Evolutionary conservation across 805 yeast species (phyloP), one percentile per base, ranked within the genome.

Genomic region (Schizosaccharomyces osmophilus): DNA sequence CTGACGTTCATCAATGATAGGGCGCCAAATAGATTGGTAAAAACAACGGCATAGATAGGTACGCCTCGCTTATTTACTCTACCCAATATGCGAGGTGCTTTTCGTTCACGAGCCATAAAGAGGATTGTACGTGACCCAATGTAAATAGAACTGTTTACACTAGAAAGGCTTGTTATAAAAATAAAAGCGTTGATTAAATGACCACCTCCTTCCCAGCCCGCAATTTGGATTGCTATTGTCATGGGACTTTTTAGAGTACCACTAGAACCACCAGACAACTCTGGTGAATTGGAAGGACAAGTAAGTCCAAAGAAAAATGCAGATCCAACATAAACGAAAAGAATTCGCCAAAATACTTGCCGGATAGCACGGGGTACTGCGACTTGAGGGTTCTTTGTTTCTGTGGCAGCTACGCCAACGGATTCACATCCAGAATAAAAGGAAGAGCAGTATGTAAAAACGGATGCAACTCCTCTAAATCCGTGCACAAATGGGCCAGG

Each of bases 21-120:
- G 8, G 85, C 78, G 32, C 85, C 85, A 65, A 81, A 73, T 24
- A 68, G 13, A 32, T 73, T 67, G 17, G 78, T 71, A 22, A 74
- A 61, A 0, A 66, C 64, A 66, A 83, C 79, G 19, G 87, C 89
- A 61, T 78, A 79, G 61, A 84, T 68, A 19, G 95, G 95, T 68
- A 94, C 78, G 62, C 95, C 95, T 60, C 73, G 75, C 64, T 83
- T 77, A 69, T 86, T 93, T 63, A 85, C 79, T 71, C 82, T 82
- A 55, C 82, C 80, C 61, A 82, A 76, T 39, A 75, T 66, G 62
- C 73, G 73, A 43, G 87, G 87, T 15, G 82, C 82, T 66, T 77
- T 75, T n/a, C 83, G 82, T 67, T 80, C 81, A 55, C 78, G 80
- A 6, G 85, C 81, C 71, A 83, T 74, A 13, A 84, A 77, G 69